phyloP scores from a whole-genome alignment of 768 basidiomycete genomes.

The Rhizopogon salebrosus region DNA sequence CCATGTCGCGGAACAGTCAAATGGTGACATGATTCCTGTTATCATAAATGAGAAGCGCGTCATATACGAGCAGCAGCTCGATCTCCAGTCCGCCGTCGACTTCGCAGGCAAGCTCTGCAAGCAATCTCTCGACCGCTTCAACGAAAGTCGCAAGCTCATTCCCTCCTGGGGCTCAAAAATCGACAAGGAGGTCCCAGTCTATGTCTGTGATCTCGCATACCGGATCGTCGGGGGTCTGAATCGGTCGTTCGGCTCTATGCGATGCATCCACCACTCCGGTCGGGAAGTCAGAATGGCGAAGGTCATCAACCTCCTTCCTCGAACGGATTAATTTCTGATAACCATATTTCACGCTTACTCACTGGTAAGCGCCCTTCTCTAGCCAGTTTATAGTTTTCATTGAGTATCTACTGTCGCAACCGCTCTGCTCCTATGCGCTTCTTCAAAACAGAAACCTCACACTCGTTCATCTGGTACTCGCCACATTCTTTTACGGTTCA shows the following conservation, averaged over 20 bases:
- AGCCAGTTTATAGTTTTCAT: too few relatives aligned
- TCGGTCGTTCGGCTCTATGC: constrained; percentile 70
- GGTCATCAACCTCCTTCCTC: constrained; percentile 50
- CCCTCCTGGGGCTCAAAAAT: constrained; percentile 65
- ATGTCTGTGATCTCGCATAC: constrained; percentile 65
- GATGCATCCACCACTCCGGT: constrained; percentile 65
- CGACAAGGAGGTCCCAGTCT: constrained; percentile 57
- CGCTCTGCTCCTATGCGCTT: too few relatives aligned
- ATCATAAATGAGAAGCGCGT: too few relatives aligned
- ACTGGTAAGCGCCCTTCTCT: too few relatives aligned
- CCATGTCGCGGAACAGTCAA: constrained; percentile 76
- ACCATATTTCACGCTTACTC: too few relatives aligned
- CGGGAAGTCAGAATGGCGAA: constrained; percentile 50
- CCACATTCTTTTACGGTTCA: background rate
- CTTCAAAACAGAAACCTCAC: too few relatives aligned
- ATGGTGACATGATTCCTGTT: constrained; percentile 78
- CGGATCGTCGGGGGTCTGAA: constrained; percentile 76
- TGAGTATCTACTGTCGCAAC: too few relatives aligned
- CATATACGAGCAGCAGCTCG: constrained; percentile 66
- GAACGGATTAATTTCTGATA: too few relatives aligned
- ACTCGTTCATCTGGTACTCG: too few relatives aligned
- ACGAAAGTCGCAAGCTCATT: constrained; percentile 35
- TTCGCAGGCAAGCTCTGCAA: constrained; percentile 76
- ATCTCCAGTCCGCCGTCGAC: constrained; percentile 67
- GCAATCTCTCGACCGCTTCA: constrained; percentile 66